A percentile compares a stretch with the other conserved stretches of the same genome.
These are phyloP conservation scores for Anthracocystis setariae DNA, from an alignment of 1,284 basidiomycete genomes.

Conservation along the genomic window DNA sequence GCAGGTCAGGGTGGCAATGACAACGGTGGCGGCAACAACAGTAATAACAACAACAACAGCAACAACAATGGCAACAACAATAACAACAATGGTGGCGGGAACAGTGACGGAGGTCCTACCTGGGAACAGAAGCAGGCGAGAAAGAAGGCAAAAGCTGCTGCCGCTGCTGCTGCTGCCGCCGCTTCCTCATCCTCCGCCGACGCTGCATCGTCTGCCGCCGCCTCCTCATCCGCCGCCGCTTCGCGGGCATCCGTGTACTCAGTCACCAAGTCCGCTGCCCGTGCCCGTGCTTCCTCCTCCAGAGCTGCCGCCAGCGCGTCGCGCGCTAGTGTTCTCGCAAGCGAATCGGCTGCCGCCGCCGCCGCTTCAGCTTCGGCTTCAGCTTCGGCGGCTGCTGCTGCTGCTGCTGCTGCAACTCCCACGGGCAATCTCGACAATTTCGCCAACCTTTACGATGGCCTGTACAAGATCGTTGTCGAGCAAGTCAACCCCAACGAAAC, in stretches of 20 bases:
- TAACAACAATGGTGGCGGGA: constrained; percentile 7
- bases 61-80: constrained; percentile 15
- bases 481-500: constrained; percentile 27
- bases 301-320: constrained; percentile 28
- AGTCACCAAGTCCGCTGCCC: constrained; percentile 45
- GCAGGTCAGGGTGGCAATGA: constrained; percentile 34
- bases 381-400: constrained; percentile 29
- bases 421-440: constrained; percentile 63
- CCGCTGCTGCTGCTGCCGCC: constrained; percentile 28
- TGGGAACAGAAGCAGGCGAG: constrained; percentile 2
- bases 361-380: constrained; percentile 24
- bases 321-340: constrained; percentile 30
- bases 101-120: neutral
- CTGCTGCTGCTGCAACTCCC: constrained; percentile 37
- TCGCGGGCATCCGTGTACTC: constrained; percentile 46
- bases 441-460: constrained; percentile 58
- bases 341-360: constrained; percentile 35
- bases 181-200: constrained; percentile 29
- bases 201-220: constrained; percentile 32
- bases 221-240: constrained; percentile 44
- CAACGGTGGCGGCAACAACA: constrained; percentile 14
- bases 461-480: constrained; percentile 60
- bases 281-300: constrained; percentile 32
- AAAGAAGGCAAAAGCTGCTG: constrained; percentile 37
- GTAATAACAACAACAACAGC: constrained; percentile 18